These are phyloP conservation scores for Trypanosoma mega DNA, from an alignment of 208 protist species.

Conservation along the genomic window DNA sequence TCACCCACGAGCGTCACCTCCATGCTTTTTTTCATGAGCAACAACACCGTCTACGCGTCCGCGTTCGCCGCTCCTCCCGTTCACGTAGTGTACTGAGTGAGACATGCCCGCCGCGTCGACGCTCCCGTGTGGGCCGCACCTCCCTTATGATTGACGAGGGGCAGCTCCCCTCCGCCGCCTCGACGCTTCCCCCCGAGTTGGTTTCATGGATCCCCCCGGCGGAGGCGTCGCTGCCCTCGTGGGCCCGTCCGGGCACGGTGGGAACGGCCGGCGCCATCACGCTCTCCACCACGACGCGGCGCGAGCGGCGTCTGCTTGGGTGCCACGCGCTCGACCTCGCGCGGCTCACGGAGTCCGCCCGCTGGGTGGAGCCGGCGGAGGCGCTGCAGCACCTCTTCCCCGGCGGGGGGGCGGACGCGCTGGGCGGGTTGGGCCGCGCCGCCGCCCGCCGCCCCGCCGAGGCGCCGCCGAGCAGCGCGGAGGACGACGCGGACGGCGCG, in stretches of 20 bases:
- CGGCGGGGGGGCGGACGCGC: background rate
- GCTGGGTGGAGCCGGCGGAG: slow-evolving; percentile 7
- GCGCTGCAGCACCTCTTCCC: slow-evolving; percentile 1
- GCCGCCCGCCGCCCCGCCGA: too few relatives aligned
- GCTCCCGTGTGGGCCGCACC: slow-evolving; percentile 11
- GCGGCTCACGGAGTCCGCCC: background rate
- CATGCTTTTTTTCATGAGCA: too few relatives aligned
- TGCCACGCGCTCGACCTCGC: slow-evolving; percentile 16
- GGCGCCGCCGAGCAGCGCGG: too few relatives aligned
- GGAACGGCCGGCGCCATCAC: slow-evolving; percentile 6
- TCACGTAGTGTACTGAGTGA: background rate
- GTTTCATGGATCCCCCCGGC: background rate
- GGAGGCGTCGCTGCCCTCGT: background rate
- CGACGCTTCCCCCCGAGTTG: background rate
- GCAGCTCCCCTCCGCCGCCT: background rate
- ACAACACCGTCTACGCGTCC: too few relatives aligned
- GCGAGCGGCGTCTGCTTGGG: background rate
- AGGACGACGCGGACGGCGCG: background rate
- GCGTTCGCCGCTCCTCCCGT: background rate
- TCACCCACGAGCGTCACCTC: too few relatives aligned
- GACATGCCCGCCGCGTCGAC: background rate
- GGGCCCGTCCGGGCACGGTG: background rate
- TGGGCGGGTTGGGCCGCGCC: too few relatives aligned
- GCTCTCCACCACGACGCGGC: slow-evolving; percentile 1
- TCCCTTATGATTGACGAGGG: too few relatives aligned